Percentiles rank a stretch among this genome's conserved stretches.
Conservation (phyloP, 345 rosid species). For the Lepidium didymum region DNA sequence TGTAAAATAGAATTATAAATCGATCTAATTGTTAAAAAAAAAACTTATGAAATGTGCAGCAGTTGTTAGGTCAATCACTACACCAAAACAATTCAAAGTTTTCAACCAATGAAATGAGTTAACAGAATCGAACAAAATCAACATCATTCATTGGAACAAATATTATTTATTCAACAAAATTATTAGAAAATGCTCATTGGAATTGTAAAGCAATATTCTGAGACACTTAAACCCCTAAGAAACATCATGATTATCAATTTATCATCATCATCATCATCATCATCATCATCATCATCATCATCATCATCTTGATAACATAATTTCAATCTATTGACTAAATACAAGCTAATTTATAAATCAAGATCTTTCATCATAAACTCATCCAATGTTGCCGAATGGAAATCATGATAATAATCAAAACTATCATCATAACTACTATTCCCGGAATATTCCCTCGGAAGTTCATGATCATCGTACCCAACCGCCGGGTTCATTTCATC, state of each 20-base stretch:
- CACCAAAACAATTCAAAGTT: background rate
- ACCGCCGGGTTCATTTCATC: slow-evolving; percentile 6
- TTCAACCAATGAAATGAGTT: background rate
- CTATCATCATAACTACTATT: slow-evolving; percentile 9
- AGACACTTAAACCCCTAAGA: background rate
- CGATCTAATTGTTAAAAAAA: no score
- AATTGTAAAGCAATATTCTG: background rate
- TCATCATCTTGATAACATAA: background rate
- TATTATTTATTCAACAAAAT: background rate
- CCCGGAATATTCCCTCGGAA: slow-evolving; percentile 13
- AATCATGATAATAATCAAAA: slow-evolving; percentile 16
- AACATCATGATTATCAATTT: background rate
- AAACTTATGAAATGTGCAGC: no score
- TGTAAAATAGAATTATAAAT: no score
- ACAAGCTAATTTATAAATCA: slow-evolving; percentile 13
- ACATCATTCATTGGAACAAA: background rate
- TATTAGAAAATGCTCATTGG: slow-evolving; percentile 5
- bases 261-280: background rate
- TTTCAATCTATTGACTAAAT: background rate
- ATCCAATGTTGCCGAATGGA: slow-evolving; percentile 20
- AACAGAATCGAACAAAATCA: background rate
- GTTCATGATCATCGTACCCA: slow-evolving; percentile 3
- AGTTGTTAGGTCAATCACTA: background rate
- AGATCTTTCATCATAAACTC: slow-evolving; percentile 31
- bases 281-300: background rate